Evolutionary conservation across 495 filamentous ascomycete genomes (phyloP).

Genomic region (Aspergillus bridgeri): DNA sequence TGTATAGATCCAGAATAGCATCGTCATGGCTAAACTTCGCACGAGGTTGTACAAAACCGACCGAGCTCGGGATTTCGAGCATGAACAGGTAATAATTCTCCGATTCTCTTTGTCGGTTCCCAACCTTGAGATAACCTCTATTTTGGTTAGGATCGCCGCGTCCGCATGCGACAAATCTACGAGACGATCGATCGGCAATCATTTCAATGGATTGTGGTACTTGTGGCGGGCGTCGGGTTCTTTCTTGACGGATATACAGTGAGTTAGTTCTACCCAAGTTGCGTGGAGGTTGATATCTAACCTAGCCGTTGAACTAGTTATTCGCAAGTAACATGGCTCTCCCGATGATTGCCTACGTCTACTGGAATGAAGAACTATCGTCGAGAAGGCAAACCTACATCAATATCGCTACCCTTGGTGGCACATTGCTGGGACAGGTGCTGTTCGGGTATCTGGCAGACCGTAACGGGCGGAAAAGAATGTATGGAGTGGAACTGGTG

Average conservation of each 20-base stretch:
- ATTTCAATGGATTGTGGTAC: conserved; percentile 47
- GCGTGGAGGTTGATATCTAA: neutral
- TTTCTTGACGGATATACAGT: conserved; percentile 69
- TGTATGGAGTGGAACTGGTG: conserved; percentile 63
- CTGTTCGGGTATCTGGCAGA: conserved; percentile 63
- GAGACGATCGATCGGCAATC: conserved; percentile 47
- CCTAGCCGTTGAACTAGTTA: conserved; percentile 28
- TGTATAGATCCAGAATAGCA: neutral
- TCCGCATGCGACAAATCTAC: conserved; percentile 47
- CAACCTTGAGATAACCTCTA: neutral
- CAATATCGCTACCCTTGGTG: conserved; percentile 57
- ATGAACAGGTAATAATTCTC: conserved; percentile 37
- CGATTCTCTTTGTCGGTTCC: neutral
- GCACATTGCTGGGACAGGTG: conserved; percentile 58
- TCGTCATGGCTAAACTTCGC: conserved; percentile 37
- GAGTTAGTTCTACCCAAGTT: conserved; percentile 8
- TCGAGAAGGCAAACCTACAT: conserved; percentile 45
- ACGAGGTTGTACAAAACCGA: conserved; percentile 46
- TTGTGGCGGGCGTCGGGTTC: conserved; percentile 64
- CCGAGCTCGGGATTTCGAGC: conserved; percentile 47
- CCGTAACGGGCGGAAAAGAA: conserved; percentile 55
- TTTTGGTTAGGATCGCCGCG: conserved; percentile 39
- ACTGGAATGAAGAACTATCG: conserved; percentile 48
- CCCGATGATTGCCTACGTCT: conserved; percentile 60
- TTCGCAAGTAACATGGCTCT: conserved; percentile 65